Conservation (phyloP, 2,329 filamentous ascomycete genomes). For the Pseudogymnoascus sp. region DNA sequence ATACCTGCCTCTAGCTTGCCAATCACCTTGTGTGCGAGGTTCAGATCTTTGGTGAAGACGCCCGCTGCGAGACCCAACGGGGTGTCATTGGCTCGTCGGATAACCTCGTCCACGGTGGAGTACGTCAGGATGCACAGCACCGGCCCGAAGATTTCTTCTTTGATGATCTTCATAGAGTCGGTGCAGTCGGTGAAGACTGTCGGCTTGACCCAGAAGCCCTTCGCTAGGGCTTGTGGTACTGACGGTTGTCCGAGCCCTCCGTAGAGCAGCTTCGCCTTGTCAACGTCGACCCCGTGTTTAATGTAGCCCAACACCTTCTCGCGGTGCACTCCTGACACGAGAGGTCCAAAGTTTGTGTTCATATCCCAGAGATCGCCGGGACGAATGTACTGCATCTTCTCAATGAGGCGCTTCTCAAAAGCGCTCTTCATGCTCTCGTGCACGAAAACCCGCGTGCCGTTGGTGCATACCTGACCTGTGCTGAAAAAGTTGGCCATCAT, state of each 20-base stretch:
- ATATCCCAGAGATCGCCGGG: slow-evolving; percentile 65
- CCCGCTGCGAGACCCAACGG: slow-evolving; percentile 74
- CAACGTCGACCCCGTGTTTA: slow-evolving; percentile 61
- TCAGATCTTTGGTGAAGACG: slow-evolving; percentile 71
- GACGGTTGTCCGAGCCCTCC: slow-evolving; percentile 57
- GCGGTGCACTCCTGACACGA: slow-evolving; percentile 66
- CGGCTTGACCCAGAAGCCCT: slow-evolving; percentile 77
- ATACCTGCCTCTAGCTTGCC: slow-evolving; percentile 72
- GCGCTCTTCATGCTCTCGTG: slow-evolving; percentile 54
- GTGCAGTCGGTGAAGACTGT: slow-evolving; percentile 83
- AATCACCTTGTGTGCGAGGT: slow-evolving; percentile 64
- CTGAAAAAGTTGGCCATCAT: slow-evolving; percentile 95
- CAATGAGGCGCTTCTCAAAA: slow-evolving; percentile 62
- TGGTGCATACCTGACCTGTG: slow-evolving; percentile 86
- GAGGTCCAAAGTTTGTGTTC: slow-evolving; percentile 73
- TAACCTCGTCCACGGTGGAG: slow-evolving; percentile 58
- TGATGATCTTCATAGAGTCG: slow-evolving; percentile 70
- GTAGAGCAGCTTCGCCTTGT: slow-evolving; percentile 65
- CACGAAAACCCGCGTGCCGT: slow-evolving; percentile 82
- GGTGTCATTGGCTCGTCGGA: slow-evolving; percentile 68
- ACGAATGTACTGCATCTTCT: slow-evolving; percentile 63
- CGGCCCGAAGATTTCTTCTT: slow-evolving; percentile 83
- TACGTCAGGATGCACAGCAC: slow-evolving; percentile 78
- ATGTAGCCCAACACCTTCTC: slow-evolving; percentile 77
- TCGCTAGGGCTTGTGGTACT: slow-evolving; percentile 30